Evolutionary conservation across 1,284 basidiomycete species (phyloP).

Genomic region (Thelephora terrestris): DNA sequence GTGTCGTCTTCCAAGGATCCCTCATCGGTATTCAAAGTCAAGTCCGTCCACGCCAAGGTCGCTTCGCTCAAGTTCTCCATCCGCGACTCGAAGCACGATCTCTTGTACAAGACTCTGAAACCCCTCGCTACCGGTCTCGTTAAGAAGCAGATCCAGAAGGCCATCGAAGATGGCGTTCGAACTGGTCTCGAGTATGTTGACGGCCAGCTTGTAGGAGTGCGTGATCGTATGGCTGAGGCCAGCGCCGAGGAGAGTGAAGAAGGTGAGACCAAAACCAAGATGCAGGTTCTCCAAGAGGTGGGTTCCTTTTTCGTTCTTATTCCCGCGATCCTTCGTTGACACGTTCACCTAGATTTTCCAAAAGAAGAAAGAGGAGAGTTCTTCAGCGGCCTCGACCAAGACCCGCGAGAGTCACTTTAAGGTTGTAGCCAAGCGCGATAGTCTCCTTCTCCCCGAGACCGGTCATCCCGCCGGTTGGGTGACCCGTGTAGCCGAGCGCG

Average conservation of each 20-base stretch:
- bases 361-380: slow-evolving; percentile 43
- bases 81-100: slow-evolving; percentile 86
- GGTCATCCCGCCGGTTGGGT: slow-evolving; percentile 69
- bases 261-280: slow-evolving; percentile 24
- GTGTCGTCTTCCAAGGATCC: slow-evolving; percentile 56
- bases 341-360: slow-evolving; percentile 40
- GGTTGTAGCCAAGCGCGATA: slow-evolving; percentile 58
- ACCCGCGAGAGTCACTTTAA: slow-evolving; percentile 49
- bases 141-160: slow-evolving; percentile 87
- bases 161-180: slow-evolving; percentile 65
- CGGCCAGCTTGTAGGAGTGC: slow-evolving; percentile 75
- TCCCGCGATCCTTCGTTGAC: neutral
- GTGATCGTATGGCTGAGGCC: slow-evolving; percentile 67
- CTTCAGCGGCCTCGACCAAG: slow-evolving; percentile 25
- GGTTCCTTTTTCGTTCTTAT: slow-evolving; percentile 8
- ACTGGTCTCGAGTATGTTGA: slow-evolving; percentile 82
- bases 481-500: slow-evolving; percentile 50
- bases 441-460: slow-evolving; percentile 43
- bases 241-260: slow-evolving; percentile 38
- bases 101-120: slow-evolving; percentile 77
- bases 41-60: slow-evolving; percentile 71
- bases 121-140: slow-evolving; percentile 73
- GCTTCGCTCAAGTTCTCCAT: slow-evolving; percentile 86
- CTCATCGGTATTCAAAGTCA: slow-evolving; percentile 70
- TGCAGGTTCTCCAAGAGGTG: slow-evolving; percentile 62